Evolutionary conservation across 139 green algal genomes (phyloP).

Genomic region (Astrephomene gubernaculifera): DNA sequence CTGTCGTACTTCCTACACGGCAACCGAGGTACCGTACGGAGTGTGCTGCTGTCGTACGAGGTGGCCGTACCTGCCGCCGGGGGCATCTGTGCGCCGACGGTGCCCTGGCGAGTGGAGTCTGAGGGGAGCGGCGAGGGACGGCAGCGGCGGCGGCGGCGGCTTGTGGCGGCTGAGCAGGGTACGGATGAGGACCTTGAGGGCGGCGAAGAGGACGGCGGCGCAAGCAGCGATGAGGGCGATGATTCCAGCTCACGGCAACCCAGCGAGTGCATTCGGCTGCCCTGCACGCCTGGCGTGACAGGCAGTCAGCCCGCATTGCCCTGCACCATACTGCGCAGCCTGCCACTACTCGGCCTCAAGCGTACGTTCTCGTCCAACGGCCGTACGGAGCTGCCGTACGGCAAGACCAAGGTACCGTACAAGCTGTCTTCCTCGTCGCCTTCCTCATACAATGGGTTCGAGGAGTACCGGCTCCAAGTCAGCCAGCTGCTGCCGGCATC

Average conservation of each 20-base stretch:
- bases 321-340: not conserved
- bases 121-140: not conserved
- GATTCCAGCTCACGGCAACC: not conserved
- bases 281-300: not conserved
- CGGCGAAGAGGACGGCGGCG: not conserved
- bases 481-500: not conserved
- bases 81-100: not conserved
- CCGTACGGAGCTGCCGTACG: not conserved
- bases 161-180: not conserved
- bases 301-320: too few relatives aligned
- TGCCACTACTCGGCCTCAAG: slow-evolving; percentile 9
- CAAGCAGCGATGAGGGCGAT: not conserved
- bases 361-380: not conserved
- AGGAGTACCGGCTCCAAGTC: slow-evolving; percentile 16
- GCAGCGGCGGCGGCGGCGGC: not conserved
- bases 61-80: not conserved
- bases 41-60: slow-evolving; percentile 20
- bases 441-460: not conserved
- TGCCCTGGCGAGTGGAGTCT: slow-evolving; percentile 1
- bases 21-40: slow-evolving; percentile 12
- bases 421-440: not conserved
- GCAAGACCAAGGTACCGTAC: slow-evolving; percentile 10
- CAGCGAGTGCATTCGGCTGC: not conserved
- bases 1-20: slow-evolving; percentile 11
- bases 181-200: not conserved